These are phyloP conservation scores for Glycyrrhiza uralensis DNA, from an alignment of 306 rosid species.

Conservation along the genomic window DNA sequence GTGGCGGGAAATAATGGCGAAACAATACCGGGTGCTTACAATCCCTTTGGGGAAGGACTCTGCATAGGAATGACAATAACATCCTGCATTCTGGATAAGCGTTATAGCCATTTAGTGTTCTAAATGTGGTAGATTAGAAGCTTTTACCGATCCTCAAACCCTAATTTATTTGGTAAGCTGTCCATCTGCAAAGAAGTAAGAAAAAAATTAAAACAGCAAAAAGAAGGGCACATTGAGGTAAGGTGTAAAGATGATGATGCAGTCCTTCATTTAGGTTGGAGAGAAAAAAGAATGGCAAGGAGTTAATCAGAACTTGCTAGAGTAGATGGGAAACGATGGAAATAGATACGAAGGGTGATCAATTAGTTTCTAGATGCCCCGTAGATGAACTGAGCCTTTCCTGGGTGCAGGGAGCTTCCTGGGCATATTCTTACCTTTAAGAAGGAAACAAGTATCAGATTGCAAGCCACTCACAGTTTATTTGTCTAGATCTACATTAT, in stretches of 20 bases:
- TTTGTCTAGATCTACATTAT: neutral
- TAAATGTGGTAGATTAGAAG: conserved; percentile 1
- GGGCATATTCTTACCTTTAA: neutral
- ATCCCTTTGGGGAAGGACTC: neutral
- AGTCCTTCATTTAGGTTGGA: neutral
- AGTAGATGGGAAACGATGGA: neutral
- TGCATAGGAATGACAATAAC: neutral
- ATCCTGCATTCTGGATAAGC: neutral
- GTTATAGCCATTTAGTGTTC: neutral
- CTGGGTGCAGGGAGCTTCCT: neutral
- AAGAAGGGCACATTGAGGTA: neutral
- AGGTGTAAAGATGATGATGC: conserved; percentile 3
- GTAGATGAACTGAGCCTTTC: neutral
- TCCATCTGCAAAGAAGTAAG: neutral
- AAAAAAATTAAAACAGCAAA: neutral
- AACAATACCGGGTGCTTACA: too few species aligned
- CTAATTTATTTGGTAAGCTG: neutral
- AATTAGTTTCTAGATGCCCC: neutral
- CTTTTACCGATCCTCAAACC: conserved; percentile 12
- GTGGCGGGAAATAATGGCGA: too few species aligned
- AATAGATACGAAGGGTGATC: neutral
- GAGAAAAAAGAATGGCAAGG: neutral
- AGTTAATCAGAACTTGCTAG: conserved; percentile 1
- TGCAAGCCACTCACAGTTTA: neutral
- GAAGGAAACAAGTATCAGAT: conserved; percentile 4